Base-by-base conservation (phyloP, 805 yeast genomes). In the Metschnikowia orientalis region DNA sequence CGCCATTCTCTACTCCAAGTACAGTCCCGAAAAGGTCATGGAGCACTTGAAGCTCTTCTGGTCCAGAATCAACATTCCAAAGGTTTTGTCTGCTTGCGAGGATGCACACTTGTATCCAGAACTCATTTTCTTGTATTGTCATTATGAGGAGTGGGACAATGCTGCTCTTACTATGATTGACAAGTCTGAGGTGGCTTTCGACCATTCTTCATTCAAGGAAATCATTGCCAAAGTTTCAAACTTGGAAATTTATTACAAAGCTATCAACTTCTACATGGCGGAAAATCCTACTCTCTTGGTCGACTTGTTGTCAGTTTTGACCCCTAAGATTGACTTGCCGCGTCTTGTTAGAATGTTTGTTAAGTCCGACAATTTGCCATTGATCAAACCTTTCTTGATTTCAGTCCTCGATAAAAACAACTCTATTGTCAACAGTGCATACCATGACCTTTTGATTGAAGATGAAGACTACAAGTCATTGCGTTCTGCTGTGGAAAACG, bases 81-180 rank as follows among this genome's bases (percentile, higher is more conserved):
- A 90, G 69, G 97, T 87, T 30, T 82, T 92, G 47, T 79, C 85
- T 45, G 97, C 96, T 19, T 84, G 92, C 53, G 97, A 90, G 62
- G 77, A 68, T 37, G 92, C 95, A 24, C 98, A 92, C 56, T 69
- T 92, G 55, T 92, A 97, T 89, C 92, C 94, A 13, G 98, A 92
- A 66, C 72, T 90, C 49, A 87, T 92, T 37, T 92, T 92, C 79
- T 70, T 92, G 60, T 90, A 90, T 67, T 88, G 96, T 57, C 98
- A 92, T 63, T 92, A 92, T 59, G 98, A 92, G 57, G 98, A 92
- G 67, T 92, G 96, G 95, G 98, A 92, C 61, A 92, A 92, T 61
- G 98, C 98, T 41, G 88, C 96, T 21, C 73, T 92, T 56, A 79
- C 96, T 10, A 86, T 92, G 89, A 92, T 92, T 71, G 97, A 92